These are phyloP conservation scores for Myxozyma monticola DNA, from an alignment of 805 yeast genomes.

Conservation along the genomic window DNA sequence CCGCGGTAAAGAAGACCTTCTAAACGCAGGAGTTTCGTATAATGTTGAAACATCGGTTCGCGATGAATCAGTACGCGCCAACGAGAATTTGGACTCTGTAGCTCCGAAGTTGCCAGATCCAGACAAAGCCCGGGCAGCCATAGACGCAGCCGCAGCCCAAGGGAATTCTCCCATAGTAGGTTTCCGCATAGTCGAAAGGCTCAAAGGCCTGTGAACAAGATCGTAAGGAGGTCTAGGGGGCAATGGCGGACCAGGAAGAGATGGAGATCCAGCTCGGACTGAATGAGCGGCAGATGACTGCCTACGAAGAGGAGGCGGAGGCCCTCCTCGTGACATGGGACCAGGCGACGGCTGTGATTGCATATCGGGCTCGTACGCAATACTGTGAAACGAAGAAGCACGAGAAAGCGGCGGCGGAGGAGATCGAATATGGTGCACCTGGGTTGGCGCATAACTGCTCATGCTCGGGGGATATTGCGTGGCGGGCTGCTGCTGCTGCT, in stretches of 20 bases:
- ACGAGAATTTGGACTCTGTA: background rate
- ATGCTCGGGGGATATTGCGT: background rate
- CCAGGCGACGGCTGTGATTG: slow-evolving; percentile 5
- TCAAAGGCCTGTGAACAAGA: slow-evolving; percentile 11
- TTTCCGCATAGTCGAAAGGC: slow-evolving; percentile 16
- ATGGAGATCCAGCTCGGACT: slow-evolving; percentile 11
- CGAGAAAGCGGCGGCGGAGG: slow-evolving; percentile 13
- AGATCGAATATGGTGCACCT: background rate
- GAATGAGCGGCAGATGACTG: slow-evolving; percentile 15
- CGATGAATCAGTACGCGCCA: slow-evolving; percentile 6
- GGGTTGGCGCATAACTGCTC: background rate
- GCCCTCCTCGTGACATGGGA: background rate
- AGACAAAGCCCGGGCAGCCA: slow-evolving; percentile 11
- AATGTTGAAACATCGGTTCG: slow-evolving; percentile 14
- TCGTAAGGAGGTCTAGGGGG: slow-evolving; percentile 28
- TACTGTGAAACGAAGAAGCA: slow-evolving; percentile 10
- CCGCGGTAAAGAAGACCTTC: slow-evolving; percentile 21
- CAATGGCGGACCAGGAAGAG: slow-evolving; percentile 24
- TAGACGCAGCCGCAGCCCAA: slow-evolving; percentile 20
- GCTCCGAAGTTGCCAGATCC: background rate
- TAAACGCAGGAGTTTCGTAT: slow-evolving; percentile 22
- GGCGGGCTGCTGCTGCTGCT: background rate
- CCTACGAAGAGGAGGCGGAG: slow-evolving; percentile 2
- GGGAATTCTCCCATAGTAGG: slow-evolving; percentile 26
- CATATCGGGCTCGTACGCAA: background rate